phyloP scores from a whole-genome alignment of 495 filamentous ascomycete genomes.

The Podospora pseudocomata region DNA sequence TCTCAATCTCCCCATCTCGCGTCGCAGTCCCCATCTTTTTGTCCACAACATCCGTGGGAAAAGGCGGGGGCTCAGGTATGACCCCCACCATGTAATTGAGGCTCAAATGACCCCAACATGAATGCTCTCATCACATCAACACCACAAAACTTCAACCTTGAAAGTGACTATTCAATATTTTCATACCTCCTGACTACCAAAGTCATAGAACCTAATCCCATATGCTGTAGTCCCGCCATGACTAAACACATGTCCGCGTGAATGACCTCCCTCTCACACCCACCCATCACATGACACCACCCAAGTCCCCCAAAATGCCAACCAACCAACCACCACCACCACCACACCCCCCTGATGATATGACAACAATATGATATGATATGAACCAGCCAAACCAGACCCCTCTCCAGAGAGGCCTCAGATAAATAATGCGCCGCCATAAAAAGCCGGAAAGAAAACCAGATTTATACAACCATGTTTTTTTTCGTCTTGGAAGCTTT shows the following conservation, averaged over 20 bases:
- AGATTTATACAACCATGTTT: conserved; percentile 4
- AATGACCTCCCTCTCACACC: background rate
- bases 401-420: background rate
- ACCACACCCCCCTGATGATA: background rate
- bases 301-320: conserved; percentile 3
- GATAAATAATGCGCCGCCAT: background rate
- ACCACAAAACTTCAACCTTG: background rate
- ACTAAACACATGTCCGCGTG: background rate
- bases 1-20: too few species aligned
- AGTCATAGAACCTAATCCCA: background rate
- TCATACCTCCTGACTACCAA: background rate
- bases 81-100: too few species aligned
- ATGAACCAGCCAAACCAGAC: background rate
- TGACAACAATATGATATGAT: background rate
- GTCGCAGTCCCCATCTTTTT: too few species aligned
- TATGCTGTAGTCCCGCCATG: background rate
- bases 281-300: background rate
- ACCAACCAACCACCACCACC: background rate
- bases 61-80: too few species aligned
- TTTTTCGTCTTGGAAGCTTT: background rate
- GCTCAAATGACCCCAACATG: too few species aligned
- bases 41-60: too few species aligned
- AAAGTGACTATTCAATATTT: background rate
- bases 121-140: background rate
- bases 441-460: background rate